Percentiles rank a stretch among this genome's conserved stretches.
phyloP scores from a whole-genome alignment of 2,329 filamentous ascomycete species.

The Pseudonectria buxi region DNA sequence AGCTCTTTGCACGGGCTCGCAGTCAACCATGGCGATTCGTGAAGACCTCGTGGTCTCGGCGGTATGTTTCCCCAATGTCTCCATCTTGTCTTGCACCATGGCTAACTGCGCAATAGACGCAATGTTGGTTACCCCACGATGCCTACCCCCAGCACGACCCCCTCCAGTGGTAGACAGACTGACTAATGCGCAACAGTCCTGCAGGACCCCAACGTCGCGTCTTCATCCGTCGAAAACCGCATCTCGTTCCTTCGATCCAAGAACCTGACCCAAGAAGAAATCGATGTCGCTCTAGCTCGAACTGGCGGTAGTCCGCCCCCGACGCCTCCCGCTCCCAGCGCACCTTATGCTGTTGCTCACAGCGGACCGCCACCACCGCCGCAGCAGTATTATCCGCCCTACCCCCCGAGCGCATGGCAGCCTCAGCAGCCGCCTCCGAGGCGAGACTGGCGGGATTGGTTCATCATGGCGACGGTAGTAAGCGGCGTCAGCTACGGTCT shows the following conservation, averaged over 20 bases:
- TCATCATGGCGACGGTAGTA: constrained; percentile 97
- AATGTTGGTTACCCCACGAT: constrained; percentile 31
- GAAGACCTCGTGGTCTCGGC: constrained; percentile 88
- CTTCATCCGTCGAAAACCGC: constrained; percentile 85
- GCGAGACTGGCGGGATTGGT: constrained; percentile 97
- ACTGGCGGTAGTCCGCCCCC: constrained; percentile 53
- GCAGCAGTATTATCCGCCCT: constrained; percentile 41
- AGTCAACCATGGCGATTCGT: constrained; percentile 66
- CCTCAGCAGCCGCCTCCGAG: constrained; percentile 57
- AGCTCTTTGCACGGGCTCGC: constrained; percentile 12
- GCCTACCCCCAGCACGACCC: background rate
- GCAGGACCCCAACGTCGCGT: constrained; percentile 85
- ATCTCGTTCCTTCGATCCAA: constrained; percentile 92
- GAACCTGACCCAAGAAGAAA: constrained; percentile 93
- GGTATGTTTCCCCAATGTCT: constrained; percentile 36
- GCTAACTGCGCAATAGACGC: constrained; percentile 26
- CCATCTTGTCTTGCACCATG: background rate
- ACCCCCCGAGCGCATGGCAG: constrained; percentile 52
- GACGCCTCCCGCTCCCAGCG: constrained; percentile 33
- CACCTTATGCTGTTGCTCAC: constrained; percentile 38
- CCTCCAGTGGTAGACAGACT: background rate
- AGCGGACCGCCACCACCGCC: constrained; percentile 37
- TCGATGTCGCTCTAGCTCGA: constrained; percentile 75
- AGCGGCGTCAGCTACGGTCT: constrained; percentile 84
- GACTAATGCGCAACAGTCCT: constrained; percentile 55